Percentiles rank a stretch among this genome's conserved stretches.
These are phyloP conservation scores for Malassezia vespertilionis DNA, from an alignment of 1,284 basidiomycete genomes.

Conservation along the genomic window DNA sequence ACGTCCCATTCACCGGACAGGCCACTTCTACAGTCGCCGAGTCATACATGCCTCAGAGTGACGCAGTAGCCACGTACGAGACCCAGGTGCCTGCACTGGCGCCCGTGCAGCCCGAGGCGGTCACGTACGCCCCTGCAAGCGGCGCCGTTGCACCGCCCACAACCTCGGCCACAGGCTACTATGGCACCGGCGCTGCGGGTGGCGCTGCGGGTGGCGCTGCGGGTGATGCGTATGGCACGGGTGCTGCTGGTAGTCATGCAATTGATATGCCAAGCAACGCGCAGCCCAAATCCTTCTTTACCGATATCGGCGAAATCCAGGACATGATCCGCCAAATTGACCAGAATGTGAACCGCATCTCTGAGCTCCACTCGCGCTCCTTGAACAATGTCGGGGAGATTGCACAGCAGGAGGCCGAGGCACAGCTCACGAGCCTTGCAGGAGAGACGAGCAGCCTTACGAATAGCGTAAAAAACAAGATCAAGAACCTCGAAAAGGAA, in stretches of 20 bases:
- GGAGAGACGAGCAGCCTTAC: slow-evolving; percentile 39
- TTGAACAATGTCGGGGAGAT: slow-evolving; percentile 47
- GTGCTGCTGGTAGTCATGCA: background rate
- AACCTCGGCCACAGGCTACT: slow-evolving; percentile 3
- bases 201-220: slow-evolving; percentile 11
- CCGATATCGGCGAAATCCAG: slow-evolving; percentile 38
- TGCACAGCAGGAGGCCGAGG: slow-evolving; percentile 40
- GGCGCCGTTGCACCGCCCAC: slow-evolving; percentile 12
- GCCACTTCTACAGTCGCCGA: background rate
- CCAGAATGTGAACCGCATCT: slow-evolving; percentile 41
- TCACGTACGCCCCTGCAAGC: background rate
- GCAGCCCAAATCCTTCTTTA: slow-evolving; percentile 37
- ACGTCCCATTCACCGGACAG: background rate
- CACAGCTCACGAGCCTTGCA: slow-evolving; percentile 31
- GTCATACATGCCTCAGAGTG: background rate
- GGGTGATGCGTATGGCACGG: background rate
- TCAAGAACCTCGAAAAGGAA: slow-evolving; percentile 39
- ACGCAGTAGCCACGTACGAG: background rate
- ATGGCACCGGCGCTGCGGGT: background rate
- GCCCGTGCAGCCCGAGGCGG: too few species aligned
- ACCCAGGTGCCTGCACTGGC: background rate
- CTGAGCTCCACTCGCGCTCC: slow-evolving; percentile 42
- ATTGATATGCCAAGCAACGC: slow-evolving; percentile 6
- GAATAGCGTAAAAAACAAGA: slow-evolving; percentile 42
- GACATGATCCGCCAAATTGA: slow-evolving; percentile 44